Conservation (phyloP, 306 rosid species). For the Fragaria vesca region DNA sequence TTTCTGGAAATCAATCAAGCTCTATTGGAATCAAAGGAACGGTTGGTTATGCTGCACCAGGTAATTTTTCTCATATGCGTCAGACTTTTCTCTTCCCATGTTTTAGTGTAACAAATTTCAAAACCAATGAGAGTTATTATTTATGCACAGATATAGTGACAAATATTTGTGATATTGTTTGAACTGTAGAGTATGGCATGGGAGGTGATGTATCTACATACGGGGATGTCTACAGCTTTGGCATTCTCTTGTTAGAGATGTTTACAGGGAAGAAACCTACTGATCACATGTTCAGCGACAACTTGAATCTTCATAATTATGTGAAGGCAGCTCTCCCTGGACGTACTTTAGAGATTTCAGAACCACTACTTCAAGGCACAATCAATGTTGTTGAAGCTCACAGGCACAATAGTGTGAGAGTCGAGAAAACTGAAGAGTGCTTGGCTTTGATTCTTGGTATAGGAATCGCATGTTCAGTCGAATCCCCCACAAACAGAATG, state of each 20-base stretch:
- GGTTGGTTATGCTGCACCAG: neutral
- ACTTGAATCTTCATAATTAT: neutral
- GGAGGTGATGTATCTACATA: neutral
- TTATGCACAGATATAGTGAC: neutral
- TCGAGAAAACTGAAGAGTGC: neutral
- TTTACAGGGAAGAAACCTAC: neutral
- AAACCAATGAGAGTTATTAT: neutral
- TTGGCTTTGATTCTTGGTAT: neutral
- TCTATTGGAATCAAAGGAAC: neutral
- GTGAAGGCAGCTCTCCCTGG: neutral
- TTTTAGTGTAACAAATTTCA: too few species aligned
- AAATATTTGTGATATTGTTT: neutral
- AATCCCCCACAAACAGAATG: neutral
- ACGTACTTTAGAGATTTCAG: neutral
- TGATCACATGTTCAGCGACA: neutral
- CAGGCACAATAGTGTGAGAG: neutral
- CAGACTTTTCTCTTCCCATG: neutral
- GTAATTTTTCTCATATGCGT: neutral
- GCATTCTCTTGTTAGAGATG: neutral
- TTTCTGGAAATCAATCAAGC: neutral
- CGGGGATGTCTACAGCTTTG: conserved; percentile 1
- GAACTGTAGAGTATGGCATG: neutral
- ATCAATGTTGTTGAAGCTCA: too few species aligned
- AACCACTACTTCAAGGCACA: neutral
- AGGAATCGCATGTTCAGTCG: neutral